Conservation (phyloP, 2,329 filamentous ascomycete genomes). For the Akanthomyces uredinophilus region DNA sequence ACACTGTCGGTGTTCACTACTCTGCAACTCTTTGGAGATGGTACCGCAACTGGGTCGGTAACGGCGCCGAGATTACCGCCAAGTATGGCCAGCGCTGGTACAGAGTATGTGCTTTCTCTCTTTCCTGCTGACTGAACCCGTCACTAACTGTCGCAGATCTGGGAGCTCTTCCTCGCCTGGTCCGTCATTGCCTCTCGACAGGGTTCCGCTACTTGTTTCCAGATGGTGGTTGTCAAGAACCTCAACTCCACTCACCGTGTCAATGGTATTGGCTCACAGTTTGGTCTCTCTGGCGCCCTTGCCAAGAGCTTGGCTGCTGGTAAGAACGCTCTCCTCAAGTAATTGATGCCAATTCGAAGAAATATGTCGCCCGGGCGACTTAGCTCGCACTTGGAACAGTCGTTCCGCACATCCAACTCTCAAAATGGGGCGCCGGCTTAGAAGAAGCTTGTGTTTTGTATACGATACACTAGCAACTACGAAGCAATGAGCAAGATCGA, state of each 20-base stretch:
- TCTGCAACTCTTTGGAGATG: conserved; percentile 94
- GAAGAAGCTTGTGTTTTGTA: conserved; percentile 11
- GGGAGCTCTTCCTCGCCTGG: conserved; percentile 86
- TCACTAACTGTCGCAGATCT: conserved; percentile 55
- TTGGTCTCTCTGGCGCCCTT: conserved; percentile 59
- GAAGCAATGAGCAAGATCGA: background rate
- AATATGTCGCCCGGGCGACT: background rate
- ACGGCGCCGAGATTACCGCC: conserved; percentile 83
- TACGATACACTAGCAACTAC: conserved; percentile 9
- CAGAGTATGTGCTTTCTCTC: conserved; percentile 56
- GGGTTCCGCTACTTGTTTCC: conserved; percentile 79
- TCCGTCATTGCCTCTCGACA: conserved; percentile 81
- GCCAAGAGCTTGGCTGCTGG: conserved; percentile 32
- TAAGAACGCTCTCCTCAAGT: conserved; percentile 21
- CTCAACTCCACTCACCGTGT: conserved; percentile 80
- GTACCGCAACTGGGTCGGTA: conserved; percentile 98
- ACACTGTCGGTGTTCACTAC: conserved; percentile 96
- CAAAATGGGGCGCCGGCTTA: background rate
- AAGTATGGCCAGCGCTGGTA: conserved; percentile 97
- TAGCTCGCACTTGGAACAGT: background rate
- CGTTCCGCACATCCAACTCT: background rate
- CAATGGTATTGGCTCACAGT: conserved; percentile 66
- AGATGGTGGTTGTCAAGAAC: conserved; percentile 85
- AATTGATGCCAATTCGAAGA: background rate
- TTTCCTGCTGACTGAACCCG: background rate